Base-by-base conservation (phyloP, 805 yeast species). In the Teunomyces barrocoloradensis region DNA sequence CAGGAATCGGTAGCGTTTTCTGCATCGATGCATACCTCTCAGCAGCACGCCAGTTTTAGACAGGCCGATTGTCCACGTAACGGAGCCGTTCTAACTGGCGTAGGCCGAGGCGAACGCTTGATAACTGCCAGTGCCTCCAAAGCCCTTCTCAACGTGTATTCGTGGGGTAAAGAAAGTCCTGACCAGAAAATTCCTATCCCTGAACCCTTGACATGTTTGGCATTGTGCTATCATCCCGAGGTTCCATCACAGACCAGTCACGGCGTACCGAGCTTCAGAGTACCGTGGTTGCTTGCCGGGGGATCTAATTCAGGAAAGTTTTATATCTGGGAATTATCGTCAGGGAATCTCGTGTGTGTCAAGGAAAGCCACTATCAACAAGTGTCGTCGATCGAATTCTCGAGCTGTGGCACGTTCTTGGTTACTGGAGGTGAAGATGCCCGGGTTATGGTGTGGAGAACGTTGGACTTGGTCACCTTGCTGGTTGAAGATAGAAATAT, bases 161-260 rank as follows among this genome's bases (percentile, higher is more conserved):
- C 81, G 5, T 75, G 83, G 71, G 85, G 88, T 17, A 82, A 84
- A 53, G 87, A 82, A 74, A 73, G 88, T 28, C 79, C 83, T 5
- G 89, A 87, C 54, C 94, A 90, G 69, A 75, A 85, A 57, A 74
- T 91, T 35, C 94, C 96, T 0, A 73, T 91, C 11, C 96, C 97
- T 0, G 97, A 89, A 64, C 81, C 80, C 45, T 65, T 91, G 35
- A 67, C 78, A 11, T 80, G 89, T 59, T 56, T 89, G 42, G 69
- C 78, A 0, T 56, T 80, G 69, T 55, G 72, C 60, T 45, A 68
- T 62, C 63, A 69, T 57, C 57, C 69, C 35, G 48, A 69, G 55
- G 64, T 64, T 7, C 52, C 13, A 43, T 50, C 28, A 53, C 54
- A 21, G 42, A 53, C 53, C 6, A 45, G 49, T 12, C 54, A 53